Evolutionary conservation across 305 asterid species (phyloP).

Genomic region (Nicotiana rustica): DNA sequence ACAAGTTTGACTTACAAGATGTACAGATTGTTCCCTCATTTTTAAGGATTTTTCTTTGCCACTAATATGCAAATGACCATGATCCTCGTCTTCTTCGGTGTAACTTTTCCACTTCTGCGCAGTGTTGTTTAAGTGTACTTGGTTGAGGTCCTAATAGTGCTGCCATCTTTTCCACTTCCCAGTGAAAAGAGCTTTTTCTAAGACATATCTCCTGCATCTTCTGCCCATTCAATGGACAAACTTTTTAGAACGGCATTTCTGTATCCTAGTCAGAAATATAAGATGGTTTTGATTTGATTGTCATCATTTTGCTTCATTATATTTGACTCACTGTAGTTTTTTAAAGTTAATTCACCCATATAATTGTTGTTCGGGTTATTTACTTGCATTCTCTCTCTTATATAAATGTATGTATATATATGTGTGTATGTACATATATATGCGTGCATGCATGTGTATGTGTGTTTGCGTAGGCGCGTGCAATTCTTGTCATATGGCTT

Average conservation of each 20-base stretch:
- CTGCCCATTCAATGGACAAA: neutral
- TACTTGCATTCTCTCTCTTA: neutral
- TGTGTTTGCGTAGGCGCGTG: neutral
- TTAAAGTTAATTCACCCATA: neutral
- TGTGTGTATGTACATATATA: no score
- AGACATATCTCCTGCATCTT: neutral
- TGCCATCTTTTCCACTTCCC: neutral
- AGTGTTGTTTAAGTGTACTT: neutral
- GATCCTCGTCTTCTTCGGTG: neutral
- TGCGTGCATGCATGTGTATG: neutral
- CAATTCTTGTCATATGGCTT: neutral
- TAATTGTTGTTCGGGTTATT: neutral
- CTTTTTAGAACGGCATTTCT: neutral
- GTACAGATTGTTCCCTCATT: neutral
- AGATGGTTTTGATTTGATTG: neutral
- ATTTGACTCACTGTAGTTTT: neutral
- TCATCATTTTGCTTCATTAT: neutral
- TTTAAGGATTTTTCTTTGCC: neutral
- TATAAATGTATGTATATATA: no score
- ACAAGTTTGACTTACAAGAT: neutral
- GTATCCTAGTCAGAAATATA: neutral
- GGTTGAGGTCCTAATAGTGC: neutral
- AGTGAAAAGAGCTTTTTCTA: neutral
- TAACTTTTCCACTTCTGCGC: neutral
- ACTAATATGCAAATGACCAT: neutral